Base-by-base conservation (phyloP, 495 filamentous ascomycete genomes). In the Xylaria nigripes region DNA sequence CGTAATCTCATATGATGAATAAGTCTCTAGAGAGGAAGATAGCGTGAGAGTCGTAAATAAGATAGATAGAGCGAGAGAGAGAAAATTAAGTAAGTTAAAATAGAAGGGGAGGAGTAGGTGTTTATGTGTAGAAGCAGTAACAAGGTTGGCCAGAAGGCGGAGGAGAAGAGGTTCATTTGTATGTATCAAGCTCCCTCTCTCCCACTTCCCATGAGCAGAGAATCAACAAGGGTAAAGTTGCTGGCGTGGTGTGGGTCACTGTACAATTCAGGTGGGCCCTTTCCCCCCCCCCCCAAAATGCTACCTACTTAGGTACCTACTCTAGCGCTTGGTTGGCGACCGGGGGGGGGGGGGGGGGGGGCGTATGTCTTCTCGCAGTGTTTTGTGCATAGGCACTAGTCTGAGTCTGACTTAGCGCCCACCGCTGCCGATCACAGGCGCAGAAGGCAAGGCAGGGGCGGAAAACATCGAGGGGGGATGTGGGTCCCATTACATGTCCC, bases 91-190 rank as follows among this genome's bases (percentile, higher is more conserved):
- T 13, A 45, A 48, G 55, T 23, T 57, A 61, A 59, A 50, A 44
- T 42, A 41, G 58, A n/a, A 50, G 48, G 16, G 53, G 57, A 61
- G 59, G 57, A 59, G 36, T 56, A 51, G 27, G 52, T 41, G 55
- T 60, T 48, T 55, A 62, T 61, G 54, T 56, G 55, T 49, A 56
- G 57, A 43, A 52, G 42, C n/a, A 44, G 52, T 59, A 45, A 57
- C 55, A 55, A 61, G 60, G 63, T 62, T 50, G 54, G 40, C 49
- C 60, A 58, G 57, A 64, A 47, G 36, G 48, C 60, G 64, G 64
- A 62, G 64, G 64, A 67, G 61, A 61, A 25, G 64, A 67, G 60
- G 59, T 64, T 62, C 64, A 67, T 67, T 64, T 67, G 64, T 66
- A 36, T 67, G 64, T 66, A 66, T 66, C 56, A 64, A 64, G 60